These are phyloP conservation scores for Amyloporia xantha DNA, from an alignment of 768 basidiomycete species.

Conservation along the genomic window DNA sequence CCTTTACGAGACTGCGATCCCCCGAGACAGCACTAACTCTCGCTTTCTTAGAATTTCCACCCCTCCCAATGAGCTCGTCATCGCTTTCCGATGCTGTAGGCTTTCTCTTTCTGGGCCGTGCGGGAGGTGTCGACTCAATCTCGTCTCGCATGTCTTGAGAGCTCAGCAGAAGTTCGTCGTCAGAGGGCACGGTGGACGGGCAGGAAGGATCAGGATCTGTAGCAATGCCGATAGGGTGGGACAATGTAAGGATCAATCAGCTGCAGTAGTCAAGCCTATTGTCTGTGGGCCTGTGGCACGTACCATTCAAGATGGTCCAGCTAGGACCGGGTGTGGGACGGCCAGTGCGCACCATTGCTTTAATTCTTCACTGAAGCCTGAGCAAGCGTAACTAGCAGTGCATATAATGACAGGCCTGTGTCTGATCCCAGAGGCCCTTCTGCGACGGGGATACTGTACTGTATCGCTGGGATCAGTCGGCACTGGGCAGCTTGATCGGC, in stretches of 20 bases:
- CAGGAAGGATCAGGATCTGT: background rate
- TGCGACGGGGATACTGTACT: no score
- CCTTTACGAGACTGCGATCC: no score
- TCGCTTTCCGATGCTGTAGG: background rate
- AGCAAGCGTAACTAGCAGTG: no score
- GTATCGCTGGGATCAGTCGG: no score
- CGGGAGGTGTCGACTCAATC: slow-evolving; percentile 1
- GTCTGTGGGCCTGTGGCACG: background rate
- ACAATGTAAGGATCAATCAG: background rate
- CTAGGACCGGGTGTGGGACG: no score
- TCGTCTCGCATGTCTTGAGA: slow-evolving; percentile 3
- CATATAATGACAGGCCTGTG: no score
- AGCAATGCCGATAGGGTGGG: background rate
- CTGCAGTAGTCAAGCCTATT: background rate
- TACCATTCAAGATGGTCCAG: background rate
- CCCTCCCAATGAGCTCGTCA: background rate
- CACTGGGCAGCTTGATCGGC: no score
- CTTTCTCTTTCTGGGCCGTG: background rate
- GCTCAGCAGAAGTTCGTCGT: background rate
- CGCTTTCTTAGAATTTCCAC: background rate
- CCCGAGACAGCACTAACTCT: background rate
- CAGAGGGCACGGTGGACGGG: background rate
- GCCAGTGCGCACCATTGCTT: no score
- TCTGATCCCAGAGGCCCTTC: no score
- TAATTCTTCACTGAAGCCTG: no score